Base-by-base conservation (phyloP, 352 stramenopile genomes). In the Phytophthora quininea region DNA sequence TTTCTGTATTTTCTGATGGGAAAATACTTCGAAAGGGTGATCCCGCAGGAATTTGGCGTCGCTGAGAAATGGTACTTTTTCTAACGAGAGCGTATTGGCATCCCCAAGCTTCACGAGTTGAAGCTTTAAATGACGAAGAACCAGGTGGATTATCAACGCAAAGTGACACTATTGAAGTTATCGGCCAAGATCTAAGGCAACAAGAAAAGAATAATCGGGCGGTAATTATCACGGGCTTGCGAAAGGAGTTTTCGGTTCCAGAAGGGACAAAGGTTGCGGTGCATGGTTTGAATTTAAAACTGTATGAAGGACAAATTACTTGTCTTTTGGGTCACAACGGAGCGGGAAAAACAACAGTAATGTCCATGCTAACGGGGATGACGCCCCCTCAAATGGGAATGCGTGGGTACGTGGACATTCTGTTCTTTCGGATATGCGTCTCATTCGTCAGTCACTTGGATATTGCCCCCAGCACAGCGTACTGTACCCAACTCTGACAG, bases 391-490 rank as follows among this genome's bases (percentile, higher is more conserved):
- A 0, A 80, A 64, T 19, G 88, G 86, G 11, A 79, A 90, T 48
- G 86, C 85, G 4, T 69, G 68, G 48, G 71, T 95, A 8, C 53
- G 78, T n/a, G 87, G 88, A 0, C 52, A 79, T 49, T 90, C 82
- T 2, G 69, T 93, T 35, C 50, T 68, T 2, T 70, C 74, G 6
- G 77, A 98, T 62, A 93, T 99, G 84, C 51, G 73, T 12, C 40
- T 68, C 19, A 93, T 99, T 30, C 92, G 97, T 2, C 95, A 52
- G 48, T 90, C 64, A 37, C 83, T 99, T 30, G 97, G 97, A 7
- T 94, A 99, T 57, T 99, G 98, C 68, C 89, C 98, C 24, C 98
- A 99, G 58, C 94, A 99, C 74, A 97, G 98, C 71, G 97, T 98
- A 33, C 65, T 99, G 0, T 99, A 98, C 66, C 88, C 90, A 3